These are phyloP conservation scores for Neurospora terricola DNA, from an alignment of 495 filamentous ascomycete species.

Conservation along the genomic window DNA sequence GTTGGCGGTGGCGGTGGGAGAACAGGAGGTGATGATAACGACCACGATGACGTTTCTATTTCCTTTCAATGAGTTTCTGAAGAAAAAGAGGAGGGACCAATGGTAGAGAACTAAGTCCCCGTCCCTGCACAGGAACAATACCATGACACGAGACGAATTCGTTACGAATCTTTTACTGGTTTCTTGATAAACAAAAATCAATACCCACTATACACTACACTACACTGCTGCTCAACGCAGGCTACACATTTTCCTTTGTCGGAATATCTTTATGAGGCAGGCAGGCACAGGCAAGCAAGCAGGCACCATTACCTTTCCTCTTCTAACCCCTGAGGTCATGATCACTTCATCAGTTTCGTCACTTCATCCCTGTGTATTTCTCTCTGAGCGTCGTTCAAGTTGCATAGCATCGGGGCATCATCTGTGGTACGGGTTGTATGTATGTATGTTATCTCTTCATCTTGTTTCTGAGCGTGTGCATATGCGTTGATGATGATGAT, in stretches of 20 bases:
- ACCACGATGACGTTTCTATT: not conserved
- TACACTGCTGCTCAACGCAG: not conserved
- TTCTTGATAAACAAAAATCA: not conserved
- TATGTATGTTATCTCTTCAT: not conserved
- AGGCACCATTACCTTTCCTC: not conserved
- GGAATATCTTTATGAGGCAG: not conserved
- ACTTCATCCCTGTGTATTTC: not conserved
- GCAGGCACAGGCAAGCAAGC: not conserved
- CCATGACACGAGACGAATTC: not conserved
- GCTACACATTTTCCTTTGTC: not conserved
- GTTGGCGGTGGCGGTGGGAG: not conserved
- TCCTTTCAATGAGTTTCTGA: not conserved
- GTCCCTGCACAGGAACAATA: not conserved
- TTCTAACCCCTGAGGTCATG: not conserved
- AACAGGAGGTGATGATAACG: not conserved
- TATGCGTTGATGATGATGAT: not conserved
- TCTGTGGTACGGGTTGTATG: not conserved
- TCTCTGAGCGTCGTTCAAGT: not conserved
- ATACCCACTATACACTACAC: not conserved
- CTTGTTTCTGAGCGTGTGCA: not conserved
- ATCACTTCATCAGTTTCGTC: not conserved
- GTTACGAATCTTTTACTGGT: not conserved
- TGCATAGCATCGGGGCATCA: not conserved
- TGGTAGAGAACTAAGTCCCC: not conserved
- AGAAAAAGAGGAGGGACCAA: not conserved